These are phyloP conservation scores for Erysimum cheiranthoides DNA, from an alignment of 345 rosid species.

Conservation along the genomic window DNA sequence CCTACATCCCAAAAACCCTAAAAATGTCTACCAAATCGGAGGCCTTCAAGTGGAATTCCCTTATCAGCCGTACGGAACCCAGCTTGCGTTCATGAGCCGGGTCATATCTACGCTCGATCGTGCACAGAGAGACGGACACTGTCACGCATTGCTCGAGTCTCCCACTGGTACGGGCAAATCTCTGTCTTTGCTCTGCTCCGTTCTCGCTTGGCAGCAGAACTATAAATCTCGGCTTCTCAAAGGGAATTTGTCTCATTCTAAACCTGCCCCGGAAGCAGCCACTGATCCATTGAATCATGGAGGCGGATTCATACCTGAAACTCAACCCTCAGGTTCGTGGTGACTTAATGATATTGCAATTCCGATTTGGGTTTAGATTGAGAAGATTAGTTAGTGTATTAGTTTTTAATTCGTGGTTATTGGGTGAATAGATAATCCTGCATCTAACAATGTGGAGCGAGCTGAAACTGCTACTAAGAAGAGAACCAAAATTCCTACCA, in stretches of 20 bases:
- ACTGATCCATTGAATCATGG: conserved; percentile 84
- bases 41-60: conserved; percentile 89
- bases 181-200: conserved; percentile 93
- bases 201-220: conserved; percentile 89
- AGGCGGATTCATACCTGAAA: conserved; percentile 88
- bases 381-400: neutral
- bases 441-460: conserved; percentile 46
- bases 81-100: conserved; percentile 93
- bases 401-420: neutral
- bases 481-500: conserved; percentile 70
- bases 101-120: conserved; percentile 94
- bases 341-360: neutral
- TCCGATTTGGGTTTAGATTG: conserved; percentile 20
- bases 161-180: conserved; percentile 99
- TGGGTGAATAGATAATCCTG: conserved; percentile 47
- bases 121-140: conserved; percentile 80
- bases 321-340: conserved; percentile 69
- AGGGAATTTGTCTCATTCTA: conserved; percentile 54
- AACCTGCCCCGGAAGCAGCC: conserved; percentile 68
- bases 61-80: conserved; percentile 92
- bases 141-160: conserved; percentile 91
- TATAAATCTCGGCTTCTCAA: conserved; percentile 50
- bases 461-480: conserved; percentile 50
- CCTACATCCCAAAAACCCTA: conserved; percentile 50
- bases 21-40: conserved; percentile 61